These are phyloP conservation scores for Paramecium caudatum DNA, from an alignment of 73 alveolate species.

Conservation along the genomic window DNA sequence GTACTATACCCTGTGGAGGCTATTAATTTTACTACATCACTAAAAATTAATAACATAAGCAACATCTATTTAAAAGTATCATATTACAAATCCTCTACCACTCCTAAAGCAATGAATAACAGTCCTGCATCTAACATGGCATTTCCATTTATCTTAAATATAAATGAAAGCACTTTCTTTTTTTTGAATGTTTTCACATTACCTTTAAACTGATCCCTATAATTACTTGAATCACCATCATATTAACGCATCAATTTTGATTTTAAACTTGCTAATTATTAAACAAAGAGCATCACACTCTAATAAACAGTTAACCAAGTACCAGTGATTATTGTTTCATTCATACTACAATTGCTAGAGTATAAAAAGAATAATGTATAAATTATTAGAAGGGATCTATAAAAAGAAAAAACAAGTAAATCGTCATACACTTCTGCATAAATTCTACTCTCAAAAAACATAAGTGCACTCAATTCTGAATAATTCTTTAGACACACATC, in stretches of 20 bases:
- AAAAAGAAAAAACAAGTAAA: conserved; percentile 57
- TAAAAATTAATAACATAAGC: neutral
- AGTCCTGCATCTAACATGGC: conserved; percentile 70
- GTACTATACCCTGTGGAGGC: neutral
- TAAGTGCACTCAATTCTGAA: conserved; percentile 21
- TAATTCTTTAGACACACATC: neutral
- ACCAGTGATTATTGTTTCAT: neutral
- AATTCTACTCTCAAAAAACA: conserved; percentile 52
- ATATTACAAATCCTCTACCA: neutral
- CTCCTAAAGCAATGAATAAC: neutral
- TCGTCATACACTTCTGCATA: conserved; percentile 66
- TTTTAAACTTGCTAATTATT: conserved; percentile 47
- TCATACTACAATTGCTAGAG: conserved; percentile 1
- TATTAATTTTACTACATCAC: conserved; percentile 47
- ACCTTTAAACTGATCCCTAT: conserved; percentile 3
- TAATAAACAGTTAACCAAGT: conserved; percentile 50
- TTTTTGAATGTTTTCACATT: conserved; percentile 45
- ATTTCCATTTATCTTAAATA: conserved; percentile 64
- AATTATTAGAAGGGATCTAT: conserved; percentile 55
- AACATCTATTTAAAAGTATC: conserved; percentile 11
- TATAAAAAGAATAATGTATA: conserved; percentile 18
- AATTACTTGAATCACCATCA: neutral
- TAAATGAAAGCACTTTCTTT: conserved; percentile 14
- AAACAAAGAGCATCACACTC: conserved; percentile 25
- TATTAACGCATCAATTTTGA: conserved; percentile 1